Base-by-base conservation (phyloP, 805 yeast species). In the Candida verbasci region DNA sequence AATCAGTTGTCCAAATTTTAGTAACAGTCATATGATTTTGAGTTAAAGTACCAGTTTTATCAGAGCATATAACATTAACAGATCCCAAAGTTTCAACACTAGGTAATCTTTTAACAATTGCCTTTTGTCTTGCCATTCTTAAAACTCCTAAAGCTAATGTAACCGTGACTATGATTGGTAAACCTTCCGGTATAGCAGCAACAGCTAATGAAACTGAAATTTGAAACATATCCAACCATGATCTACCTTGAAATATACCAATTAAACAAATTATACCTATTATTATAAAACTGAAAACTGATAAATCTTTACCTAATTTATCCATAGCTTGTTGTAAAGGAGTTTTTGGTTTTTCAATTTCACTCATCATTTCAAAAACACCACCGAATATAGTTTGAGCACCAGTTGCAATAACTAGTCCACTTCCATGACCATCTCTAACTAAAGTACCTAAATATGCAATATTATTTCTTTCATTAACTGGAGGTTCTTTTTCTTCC, bases 181-280 rank as follows among this genome's bases (percentile, higher is more conserved):
- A 74, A 37, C 99, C 99, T 62, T 93, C 99, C 4, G 99, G 99
- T 49, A 93, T 93, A 3, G 98, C 98, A 34, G 99, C 99, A 14
- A 93, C 99, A 3, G 98, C 99, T 44, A 93, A 70, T 1, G 97
- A 88, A 8, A 93, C 99, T 1, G 96, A 86, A 40, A 93, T 88
- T 59, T 91, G 96, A 64, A 93, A 91, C 97, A 94, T 93, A 45
- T 93, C 97, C 40, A 93, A 72, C 96, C 97, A 89, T 8, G 85
- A 74, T 44, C 95, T 82, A 33, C 98, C 97, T 65, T 93, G 96
- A 32, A 86, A 40, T 15, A 93, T 72, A 40, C 98, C 99, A 47
- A 93, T 72, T 16, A 93, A 53, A 50, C 96, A 91, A 53, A 93
- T 93, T n/a, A 84, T 57, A 32, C 95, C 96, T 60, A 93, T 93